Percentiles rank a stretch among this genome's conserved stretches.
phyloP scores from a whole-genome alignment of 1,284 basidiomycete species.

The Tilletia caries region DNA sequence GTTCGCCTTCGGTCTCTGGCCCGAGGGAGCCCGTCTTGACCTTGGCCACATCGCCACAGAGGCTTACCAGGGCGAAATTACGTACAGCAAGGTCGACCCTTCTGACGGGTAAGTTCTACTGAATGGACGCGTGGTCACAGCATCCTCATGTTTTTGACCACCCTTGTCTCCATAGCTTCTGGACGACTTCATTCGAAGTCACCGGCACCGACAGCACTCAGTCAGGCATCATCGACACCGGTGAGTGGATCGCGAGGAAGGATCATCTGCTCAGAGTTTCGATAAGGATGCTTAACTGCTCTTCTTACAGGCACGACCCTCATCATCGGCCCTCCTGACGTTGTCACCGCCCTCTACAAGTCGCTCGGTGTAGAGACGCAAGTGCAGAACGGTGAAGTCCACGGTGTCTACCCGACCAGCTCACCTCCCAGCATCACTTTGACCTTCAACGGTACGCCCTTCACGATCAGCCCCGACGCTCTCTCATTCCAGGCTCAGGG shows the following conservation, averaged over 20 bases:
- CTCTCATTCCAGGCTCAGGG: conserved; percentile 8
- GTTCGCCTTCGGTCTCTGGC: conserved; percentile 15
- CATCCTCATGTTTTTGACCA: not conserved
- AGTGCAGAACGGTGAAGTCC: conserved; percentile 6
- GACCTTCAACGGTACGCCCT: conserved; percentile 14
- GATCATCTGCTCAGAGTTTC: no score
- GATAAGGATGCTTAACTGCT: no score
- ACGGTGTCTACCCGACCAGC: conserved; percentile 7
- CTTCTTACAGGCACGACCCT: conserved; percentile 10
- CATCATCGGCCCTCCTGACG: conserved; percentile 11
- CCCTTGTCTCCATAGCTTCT: not conserved
- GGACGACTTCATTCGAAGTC: conserved; percentile 1
- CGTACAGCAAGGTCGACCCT: conserved; percentile 9
- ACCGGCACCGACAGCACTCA: conserved; percentile 3
- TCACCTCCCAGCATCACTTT: conserved; percentile 14
- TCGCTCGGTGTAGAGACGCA: conserved; percentile 15
- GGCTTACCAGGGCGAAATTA: conserved; percentile 13
- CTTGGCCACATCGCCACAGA: conserved; percentile 11
- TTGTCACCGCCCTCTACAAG: conserved; percentile 11
- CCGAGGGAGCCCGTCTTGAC: conserved; percentile 13
- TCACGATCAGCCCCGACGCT: conserved; percentile 16
- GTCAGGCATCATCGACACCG: conserved; percentile 16
- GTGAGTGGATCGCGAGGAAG: not conserved
- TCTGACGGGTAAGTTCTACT: conserved; percentile 6
- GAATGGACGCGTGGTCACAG: not conserved